Evolutionary conservation across 495 filamentous ascomycete genomes (phyloP).

Genomic region (Acidiella bohemica): DNA sequence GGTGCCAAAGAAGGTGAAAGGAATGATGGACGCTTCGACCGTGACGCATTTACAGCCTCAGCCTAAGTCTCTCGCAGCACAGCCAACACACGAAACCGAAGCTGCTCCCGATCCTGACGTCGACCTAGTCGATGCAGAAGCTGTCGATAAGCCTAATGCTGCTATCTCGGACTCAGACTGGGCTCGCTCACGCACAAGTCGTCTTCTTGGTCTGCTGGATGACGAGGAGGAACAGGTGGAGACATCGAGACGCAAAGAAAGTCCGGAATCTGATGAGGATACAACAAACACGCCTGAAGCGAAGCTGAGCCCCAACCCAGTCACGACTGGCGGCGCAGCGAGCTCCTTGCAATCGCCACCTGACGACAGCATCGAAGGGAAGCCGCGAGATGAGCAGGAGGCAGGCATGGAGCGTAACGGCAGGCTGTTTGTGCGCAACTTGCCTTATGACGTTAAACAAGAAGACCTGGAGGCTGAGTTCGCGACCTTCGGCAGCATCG

Average conservation of each 20-base stretch:
- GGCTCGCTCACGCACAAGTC: constrained; percentile 83
- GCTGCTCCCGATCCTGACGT: not conserved
- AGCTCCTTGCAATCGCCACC: constrained; percentile 7
- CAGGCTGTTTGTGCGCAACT: constrained; percentile 77
- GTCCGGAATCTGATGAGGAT: too few relatives aligned
- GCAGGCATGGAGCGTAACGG: constrained; percentile 40
- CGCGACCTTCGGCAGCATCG: constrained; percentile 51
- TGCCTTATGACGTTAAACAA: constrained; percentile 67
- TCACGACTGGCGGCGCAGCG: not conserved
- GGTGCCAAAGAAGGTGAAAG: constrained; percentile 36
- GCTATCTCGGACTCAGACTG: constrained; percentile 71
- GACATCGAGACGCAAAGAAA: too few relatives aligned
- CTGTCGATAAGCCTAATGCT: constrained; percentile 2
- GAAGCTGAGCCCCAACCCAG: too few relatives aligned
- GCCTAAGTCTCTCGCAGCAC: too few relatives aligned
- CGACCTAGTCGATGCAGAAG: too few relatives aligned
- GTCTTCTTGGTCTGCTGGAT: constrained; percentile 72
- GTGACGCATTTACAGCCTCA: too few relatives aligned
- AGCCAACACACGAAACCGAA: not conserved
- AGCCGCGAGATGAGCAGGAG: not conserved
- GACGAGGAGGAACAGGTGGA: constrained; percentile 38
- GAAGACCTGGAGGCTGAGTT: constrained; percentile 64
- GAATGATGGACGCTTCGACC: too few relatives aligned
- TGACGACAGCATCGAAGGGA: constrained; percentile 19
- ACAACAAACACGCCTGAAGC: not conserved